A percentile compares a stretch with the other conserved stretches of the same genome.
These are phyloP conservation scores for Termitomyces sp. DNA, from an alignment of 768 basidiomycete species.

Conservation along the genomic window DNA sequence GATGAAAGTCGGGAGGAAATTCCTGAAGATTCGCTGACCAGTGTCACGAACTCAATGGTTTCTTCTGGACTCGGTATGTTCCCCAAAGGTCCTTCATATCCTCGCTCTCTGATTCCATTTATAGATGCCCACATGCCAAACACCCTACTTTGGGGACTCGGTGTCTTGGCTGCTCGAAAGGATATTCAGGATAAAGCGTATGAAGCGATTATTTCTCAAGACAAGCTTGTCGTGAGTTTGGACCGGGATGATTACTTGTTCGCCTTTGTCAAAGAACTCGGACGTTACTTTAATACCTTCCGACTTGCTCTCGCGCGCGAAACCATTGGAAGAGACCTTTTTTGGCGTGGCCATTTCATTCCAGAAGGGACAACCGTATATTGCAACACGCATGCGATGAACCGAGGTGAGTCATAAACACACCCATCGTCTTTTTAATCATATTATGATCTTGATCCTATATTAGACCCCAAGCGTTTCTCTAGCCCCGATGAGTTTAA, in stretches of 20 bases:
- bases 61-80: conserved; percentile 12
- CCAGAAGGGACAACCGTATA: conserved; percentile 13
- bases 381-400: conserved; percentile 13
- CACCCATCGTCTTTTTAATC: neutral
- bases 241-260: conserved; percentile 10
- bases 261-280: conserved; percentile 14
- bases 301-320: conserved; percentile 11
- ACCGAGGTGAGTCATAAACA: conserved; percentile 2
- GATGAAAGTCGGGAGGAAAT: conserved; percentile 8
- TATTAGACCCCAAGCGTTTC: conserved; percentile 10
- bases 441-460: neutral
- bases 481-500: conserved; percentile 10
- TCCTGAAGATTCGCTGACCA: conserved; percentile 11
- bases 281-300: conserved; percentile 14
- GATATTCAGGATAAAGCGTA: conserved; percentile 11
- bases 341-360: conserved; percentile 13
- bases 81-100: neutral
- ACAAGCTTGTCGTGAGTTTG: conserved; percentile 1
- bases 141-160: conserved; percentile 13
- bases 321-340: conserved; percentile 12
- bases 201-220: conserved; percentile 9
- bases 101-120: neutral
- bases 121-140: conserved; percentile 15
- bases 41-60: conserved; percentile 15
- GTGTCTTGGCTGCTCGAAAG: conserved; percentile 8